Conservation (phyloP, 495 filamentous ascomycete genomes). For the Hyaloscypha variabilis region DNA sequence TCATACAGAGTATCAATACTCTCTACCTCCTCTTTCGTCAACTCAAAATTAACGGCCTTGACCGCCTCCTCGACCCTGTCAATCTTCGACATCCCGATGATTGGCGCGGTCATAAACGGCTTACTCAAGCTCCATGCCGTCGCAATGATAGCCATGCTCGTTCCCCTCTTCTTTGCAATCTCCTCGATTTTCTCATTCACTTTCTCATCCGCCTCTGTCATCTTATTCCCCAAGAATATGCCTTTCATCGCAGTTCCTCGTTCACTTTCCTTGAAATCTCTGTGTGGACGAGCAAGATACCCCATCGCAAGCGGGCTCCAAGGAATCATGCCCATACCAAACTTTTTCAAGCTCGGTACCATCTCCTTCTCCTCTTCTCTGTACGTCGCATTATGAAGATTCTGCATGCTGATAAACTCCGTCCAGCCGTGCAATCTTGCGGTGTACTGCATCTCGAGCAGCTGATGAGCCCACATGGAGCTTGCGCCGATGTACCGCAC, state of each 20-base stretch:
- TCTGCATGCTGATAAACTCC: conserved; percentile 63
- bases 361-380: conserved; percentile 67
- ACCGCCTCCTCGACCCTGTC: conserved; percentile 63
- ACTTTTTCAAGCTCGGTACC: conserved; percentile 57
- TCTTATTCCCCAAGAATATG: conserved; percentile 43
- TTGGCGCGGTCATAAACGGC: conserved; percentile 21
- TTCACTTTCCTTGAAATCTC: conserved; percentile 39
- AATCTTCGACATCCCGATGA: conserved; percentile 49
- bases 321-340: conserved; percentile 45
- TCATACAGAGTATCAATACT: conserved; percentile 64
- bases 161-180: conserved; percentile 65
- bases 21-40: conserved; percentile 60
- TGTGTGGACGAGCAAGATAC: conserved; percentile 49
- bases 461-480: conserved; percentile 60
- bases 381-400: conserved; percentile 58
- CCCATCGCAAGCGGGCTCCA: conserved; percentile 62
- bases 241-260: conserved; percentile 47
- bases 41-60: conserved; percentile 44
- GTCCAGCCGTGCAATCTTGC: conserved; percentile 54
- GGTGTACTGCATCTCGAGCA: conserved; percentile 45
- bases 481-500: conserved; percentile 59
- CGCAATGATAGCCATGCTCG: conserved; percentile 65
- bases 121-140: conserved; percentile 68
- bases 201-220: conserved; percentile 48
- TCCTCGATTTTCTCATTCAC: conserved; percentile 69